Conservation (phyloP, 768 basidiomycete genomes). For the Omphalotus guepiniiformis region DNA sequence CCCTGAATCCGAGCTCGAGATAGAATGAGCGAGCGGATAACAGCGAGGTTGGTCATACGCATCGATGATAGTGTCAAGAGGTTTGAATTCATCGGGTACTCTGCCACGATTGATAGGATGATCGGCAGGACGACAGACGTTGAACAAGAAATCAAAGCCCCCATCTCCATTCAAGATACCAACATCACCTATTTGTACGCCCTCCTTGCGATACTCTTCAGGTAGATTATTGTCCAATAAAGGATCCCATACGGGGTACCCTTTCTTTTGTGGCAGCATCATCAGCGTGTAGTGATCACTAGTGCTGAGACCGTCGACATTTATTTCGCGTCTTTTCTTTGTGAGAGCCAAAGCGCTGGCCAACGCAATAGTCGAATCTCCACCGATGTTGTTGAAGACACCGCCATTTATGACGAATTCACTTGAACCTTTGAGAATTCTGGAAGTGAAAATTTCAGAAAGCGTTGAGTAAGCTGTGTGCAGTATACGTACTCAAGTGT, state of each 20-base stretch:
- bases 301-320: too few species aligned
- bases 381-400: too few species aligned
- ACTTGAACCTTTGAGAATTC: too few species aligned
- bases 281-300: neutral
- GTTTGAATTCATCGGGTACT: constrained; percentile 15
- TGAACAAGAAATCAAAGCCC: constrained; percentile 25
- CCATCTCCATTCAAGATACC: constrained; percentile 10
- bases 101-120: constrained; percentile 13
- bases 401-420: too few species aligned
- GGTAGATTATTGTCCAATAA: too few species aligned
- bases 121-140: constrained; percentile 18
- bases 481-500: too few species aligned
- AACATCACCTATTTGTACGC: neutral
- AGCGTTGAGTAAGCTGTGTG: too few species aligned
- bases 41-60: neutral
- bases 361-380: too few species aligned
- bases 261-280: neutral
- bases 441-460: too few species aligned
- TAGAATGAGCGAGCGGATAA: neutral
- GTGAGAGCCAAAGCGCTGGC: too few species aligned
- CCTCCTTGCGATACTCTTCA: neutral
- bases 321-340: too few species aligned
- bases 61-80: neutral
- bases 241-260: neutral
- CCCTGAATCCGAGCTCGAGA: too few species aligned